These are phyloP conservation scores for Davidsoniella eucalypti DNA, from an alignment of 2,329 filamentous ascomycete species.

Conservation along the genomic window DNA sequence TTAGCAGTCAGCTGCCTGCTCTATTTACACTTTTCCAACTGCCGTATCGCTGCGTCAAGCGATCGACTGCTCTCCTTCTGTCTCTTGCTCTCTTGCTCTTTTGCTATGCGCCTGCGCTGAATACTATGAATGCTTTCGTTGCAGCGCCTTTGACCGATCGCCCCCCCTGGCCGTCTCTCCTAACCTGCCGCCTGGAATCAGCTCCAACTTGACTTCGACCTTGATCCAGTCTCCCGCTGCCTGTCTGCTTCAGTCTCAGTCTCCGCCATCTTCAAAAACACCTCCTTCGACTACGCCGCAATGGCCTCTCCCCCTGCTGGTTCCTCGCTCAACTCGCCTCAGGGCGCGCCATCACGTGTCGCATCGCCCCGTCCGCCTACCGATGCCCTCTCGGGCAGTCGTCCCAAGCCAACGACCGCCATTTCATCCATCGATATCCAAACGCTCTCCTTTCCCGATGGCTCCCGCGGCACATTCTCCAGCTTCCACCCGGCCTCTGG, in stretches of 20 bases:
- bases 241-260: too few relatives aligned
- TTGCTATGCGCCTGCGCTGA: constrained; percentile 5
- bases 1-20: not conserved
- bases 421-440: constrained; percentile 68
- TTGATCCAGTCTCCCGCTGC: too few relatives aligned
- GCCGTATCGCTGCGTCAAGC: not conserved
- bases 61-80: not conserved
- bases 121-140: constrained; percentile 11
- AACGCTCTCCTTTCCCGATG: constrained; percentile 56
- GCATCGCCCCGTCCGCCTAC: not conserved
- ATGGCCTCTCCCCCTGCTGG: too few relatives aligned
- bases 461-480: constrained; percentile 46
- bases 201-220: constrained; percentile 1
- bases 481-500: constrained; percentile 21
- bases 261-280: too few relatives aligned
- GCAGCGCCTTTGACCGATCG: constrained; percentile 6
- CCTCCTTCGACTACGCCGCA: too few relatives aligned
- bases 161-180: constrained; percentile 6
- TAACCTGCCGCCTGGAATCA: not conserved
- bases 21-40: not conserved
- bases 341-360: not conserved
- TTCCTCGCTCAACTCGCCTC: too few relatives aligned
- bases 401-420: constrained; percentile 64
- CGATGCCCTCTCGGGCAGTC: constrained; percentile 16
- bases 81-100: not conserved